Conservation (phyloP, 805 yeast genomes). For the Cyberlindnera saturnus region DNA sequence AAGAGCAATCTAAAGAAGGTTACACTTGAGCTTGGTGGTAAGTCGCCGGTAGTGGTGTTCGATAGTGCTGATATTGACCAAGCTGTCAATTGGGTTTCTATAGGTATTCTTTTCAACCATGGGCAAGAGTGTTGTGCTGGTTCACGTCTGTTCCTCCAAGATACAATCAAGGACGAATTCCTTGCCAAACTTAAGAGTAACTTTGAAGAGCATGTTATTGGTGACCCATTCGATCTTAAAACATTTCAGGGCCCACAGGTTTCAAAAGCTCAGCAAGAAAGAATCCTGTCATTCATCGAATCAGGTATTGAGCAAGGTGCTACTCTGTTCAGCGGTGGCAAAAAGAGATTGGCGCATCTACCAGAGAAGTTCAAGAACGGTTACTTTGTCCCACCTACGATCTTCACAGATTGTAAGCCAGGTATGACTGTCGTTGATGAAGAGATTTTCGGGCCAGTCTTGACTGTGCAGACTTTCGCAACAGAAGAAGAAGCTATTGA, state of each 20-base stretch:
- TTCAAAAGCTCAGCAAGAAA: conserved; percentile 47
- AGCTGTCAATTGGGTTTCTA: conserved; percentile 61
- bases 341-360: conserved; percentile 31
- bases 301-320: conserved; percentile 44
- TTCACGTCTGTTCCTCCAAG: conserved; percentile 56
- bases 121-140: conserved; percentile 67
- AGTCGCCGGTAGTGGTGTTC: conserved; percentile 55
- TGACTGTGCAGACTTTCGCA: conserved; percentile 54
- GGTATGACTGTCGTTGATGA: conserved; percentile 61
- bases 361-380: conserved; percentile 36
- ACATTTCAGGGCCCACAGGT: conserved; percentile 58
- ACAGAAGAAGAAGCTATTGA: conserved; percentile 60
- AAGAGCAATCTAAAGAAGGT: conserved; percentile 56
- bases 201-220: conserved; percentile 40
- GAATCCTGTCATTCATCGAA: conserved; percentile 37
- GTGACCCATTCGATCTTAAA: conserved; percentile 41
- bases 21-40: conserved; percentile 67
- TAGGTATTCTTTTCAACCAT: conserved; percentile 54
- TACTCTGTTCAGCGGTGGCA: conserved; percentile 35
- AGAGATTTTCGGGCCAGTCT: conserved; percentile 86
- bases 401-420: conserved; percentile 63
- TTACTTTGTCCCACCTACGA: conserved; percentile 64
- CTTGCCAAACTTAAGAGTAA: conserved; percentile 35
- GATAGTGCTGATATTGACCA: conserved; percentile 58
- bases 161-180: conserved; percentile 47